Conservation (phyloP, 148 eudicot genomes). For the Amaranthus palmeri region DNA sequence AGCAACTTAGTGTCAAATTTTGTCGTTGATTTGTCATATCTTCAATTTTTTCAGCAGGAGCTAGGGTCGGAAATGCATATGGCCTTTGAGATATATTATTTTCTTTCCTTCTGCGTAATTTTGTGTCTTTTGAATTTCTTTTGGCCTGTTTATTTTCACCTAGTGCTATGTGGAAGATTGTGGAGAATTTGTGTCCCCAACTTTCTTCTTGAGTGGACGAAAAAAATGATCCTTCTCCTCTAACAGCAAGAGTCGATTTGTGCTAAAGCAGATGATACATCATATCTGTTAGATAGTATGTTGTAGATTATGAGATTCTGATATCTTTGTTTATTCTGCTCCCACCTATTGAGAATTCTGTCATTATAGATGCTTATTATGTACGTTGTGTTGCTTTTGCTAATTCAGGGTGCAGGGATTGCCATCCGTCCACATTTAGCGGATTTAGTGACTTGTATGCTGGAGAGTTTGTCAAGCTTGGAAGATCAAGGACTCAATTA, state of each 20-base stretch:
- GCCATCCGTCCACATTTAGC: constrained; percentile 89
- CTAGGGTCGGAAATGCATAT: not conserved
- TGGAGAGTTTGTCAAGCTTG: constrained; percentile 94
- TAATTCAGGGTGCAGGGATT: constrained; percentile 73
- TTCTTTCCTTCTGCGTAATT: not conserved
- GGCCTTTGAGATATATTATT: not conserved
- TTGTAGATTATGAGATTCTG: not conserved
- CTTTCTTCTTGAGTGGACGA: too few species aligned
- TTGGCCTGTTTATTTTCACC: not conserved
- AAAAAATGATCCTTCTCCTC: too few species aligned
- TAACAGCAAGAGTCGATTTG: not conserved
- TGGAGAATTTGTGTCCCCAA: not conserved
- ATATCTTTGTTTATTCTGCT: not conserved
- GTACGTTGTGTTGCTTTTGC: constrained; percentile 1
- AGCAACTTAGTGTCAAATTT: not conserved
- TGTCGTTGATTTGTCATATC: not conserved
- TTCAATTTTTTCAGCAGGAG: not conserved
- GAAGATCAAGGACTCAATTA: constrained; percentile 97
- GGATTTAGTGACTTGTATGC: constrained; percentile 92
- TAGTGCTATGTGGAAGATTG: not conserved
- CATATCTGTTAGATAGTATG: not conserved
- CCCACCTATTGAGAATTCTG: not conserved
- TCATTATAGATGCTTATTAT: not conserved
- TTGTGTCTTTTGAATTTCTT: not conserved
- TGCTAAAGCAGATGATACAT: not conserved